A percentile compares a stretch with the other conserved stretches of the same genome.
These are phyloP conservation scores for Brassica juncea DNA, from an alignment of 345 rosid genomes.

Conservation along the genomic window DNA sequence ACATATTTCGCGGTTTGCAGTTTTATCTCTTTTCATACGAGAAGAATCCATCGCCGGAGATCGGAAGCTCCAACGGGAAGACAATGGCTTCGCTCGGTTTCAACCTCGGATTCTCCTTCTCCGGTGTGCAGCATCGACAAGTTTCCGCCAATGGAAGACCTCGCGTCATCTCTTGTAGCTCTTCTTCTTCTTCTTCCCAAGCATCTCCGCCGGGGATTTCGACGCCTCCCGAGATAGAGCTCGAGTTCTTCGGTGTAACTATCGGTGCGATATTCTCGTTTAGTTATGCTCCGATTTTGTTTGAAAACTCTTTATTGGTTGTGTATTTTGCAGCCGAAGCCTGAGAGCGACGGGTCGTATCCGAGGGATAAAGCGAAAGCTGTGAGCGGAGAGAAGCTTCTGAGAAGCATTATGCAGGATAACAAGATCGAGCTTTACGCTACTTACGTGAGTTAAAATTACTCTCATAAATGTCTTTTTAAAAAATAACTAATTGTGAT, in stretches of 20 bases:
- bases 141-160: constrained; percentile 19
- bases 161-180: constrained; percentile 32
- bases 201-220: constrained; percentile 30
- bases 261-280: constrained; percentile 23
- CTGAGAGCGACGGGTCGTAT: constrained; percentile 60
- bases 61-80: constrained; percentile 17
- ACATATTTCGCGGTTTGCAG: not conserved
- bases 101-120: constrained; percentile 38
- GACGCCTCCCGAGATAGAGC: constrained; percentile 65
- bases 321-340: constrained; percentile 58
- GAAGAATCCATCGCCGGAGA: constrained; percentile 9
- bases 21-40: not conserved
- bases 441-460: constrained; percentile 58
- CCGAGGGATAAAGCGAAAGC: constrained; percentile 64
- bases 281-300: not conserved
- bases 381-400: constrained; percentile 75
- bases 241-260: constrained; percentile 71
- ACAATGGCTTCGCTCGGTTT: constrained; percentile 51
- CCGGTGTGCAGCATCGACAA: constrained; percentile 13
- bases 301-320: not conserved
- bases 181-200: constrained; percentile 35
- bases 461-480: not conserved
- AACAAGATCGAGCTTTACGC: constrained; percentile 85
- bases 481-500: not conserved
- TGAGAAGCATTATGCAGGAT: constrained; percentile 79